These are phyloP conservation scores for Aspergillus spinulosporus DNA, from an alignment of 2,329 filamentous ascomycete species.

Conservation along the genomic window DNA sequence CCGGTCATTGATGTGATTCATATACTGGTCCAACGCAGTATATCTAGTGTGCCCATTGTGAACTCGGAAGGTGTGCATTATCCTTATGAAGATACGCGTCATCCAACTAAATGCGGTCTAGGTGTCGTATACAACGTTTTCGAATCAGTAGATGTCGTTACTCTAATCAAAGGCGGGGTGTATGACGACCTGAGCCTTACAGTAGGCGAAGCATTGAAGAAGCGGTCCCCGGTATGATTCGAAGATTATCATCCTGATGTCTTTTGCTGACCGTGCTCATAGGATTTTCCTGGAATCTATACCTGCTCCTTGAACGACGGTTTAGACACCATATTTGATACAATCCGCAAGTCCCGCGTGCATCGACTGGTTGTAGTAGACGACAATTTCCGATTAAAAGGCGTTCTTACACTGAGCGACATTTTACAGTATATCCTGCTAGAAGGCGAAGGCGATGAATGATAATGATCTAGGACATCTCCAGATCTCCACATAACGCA, in stretches of 20 bases:
- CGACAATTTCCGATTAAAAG: slow-evolving; percentile 79
- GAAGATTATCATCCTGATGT: neutral
- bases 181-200: slow-evolving; percentile 87
- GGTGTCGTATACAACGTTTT: slow-evolving; percentile 88
- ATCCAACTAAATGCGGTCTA: slow-evolving; percentile 26
- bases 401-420: slow-evolving; percentile 90
- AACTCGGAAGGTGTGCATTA: slow-evolving; percentile 63
- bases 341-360: slow-evolving; percentile 89
- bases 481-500: slow-evolving; percentile 23
- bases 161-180: slow-evolving; percentile 86
- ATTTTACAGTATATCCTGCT: slow-evolving; percentile 93
- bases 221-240: slow-evolving; percentile 68
- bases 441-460: slow-evolving; percentile 67
- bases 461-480: slow-evolving; percentile 27
- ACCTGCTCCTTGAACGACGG: slow-evolving; percentile 90
- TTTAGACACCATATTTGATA: slow-evolving; percentile 94
- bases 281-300: slow-evolving; percentile 94
- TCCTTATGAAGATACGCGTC: neutral
- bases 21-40: slow-evolving; percentile 86
- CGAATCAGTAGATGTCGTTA: slow-evolving; percentile 95
- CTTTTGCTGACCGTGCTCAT: slow-evolving; percentile 2
- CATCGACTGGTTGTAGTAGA: slow-evolving; percentile 93
- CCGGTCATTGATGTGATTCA: slow-evolving; percentile 94
- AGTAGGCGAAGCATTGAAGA: slow-evolving; percentile 85
- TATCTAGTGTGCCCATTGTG: slow-evolving; percentile 90